Conservation (phyloP, 257 asterid genomes). For the Solanum ahanhuiri region DNA sequence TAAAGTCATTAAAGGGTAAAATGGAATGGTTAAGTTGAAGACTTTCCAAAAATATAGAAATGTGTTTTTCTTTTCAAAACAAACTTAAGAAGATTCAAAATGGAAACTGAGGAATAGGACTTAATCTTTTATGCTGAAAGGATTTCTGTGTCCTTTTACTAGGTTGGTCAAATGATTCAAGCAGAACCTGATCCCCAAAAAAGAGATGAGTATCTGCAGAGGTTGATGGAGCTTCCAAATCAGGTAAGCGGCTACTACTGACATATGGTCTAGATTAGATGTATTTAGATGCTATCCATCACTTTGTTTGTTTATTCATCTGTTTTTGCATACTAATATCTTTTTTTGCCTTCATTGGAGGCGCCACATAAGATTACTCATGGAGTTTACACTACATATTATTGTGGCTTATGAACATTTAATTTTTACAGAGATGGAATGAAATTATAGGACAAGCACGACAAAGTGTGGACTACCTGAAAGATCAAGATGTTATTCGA, state of each 20-base stretch:
- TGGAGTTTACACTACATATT: not conserved
- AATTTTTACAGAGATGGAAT: conserved; percentile 74
- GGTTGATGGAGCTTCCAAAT: conserved; percentile 93
- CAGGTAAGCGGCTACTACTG: conserved; percentile 34
- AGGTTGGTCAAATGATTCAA: conserved; percentile 96
- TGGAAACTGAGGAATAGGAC: not conserved
- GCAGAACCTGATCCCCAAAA: conserved; percentile 88
- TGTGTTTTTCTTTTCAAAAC: not conserved
- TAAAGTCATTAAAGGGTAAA: not conserved
- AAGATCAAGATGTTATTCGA: conserved; percentile 77
- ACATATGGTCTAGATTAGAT: not conserved
- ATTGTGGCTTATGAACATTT: conserved; percentile 14
- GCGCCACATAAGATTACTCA: not conserved
- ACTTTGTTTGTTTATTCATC: not conserved
- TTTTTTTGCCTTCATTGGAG: not conserved
- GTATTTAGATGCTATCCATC: not conserved
- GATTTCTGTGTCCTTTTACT: not conserved
- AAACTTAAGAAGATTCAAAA: not conserved
- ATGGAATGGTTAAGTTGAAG: not conserved
- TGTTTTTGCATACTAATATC: not conserved
- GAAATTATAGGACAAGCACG: conserved; percentile 95
- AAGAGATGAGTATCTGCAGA: conserved; percentile 82
- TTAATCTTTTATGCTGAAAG: not conserved
- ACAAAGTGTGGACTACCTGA: conserved; percentile 77
- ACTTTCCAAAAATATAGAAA: not conserved